Evolutionary conservation across 1,284 basidiomycete species (phyloP).

Genomic region (Fomitopsis palustris): DNA sequence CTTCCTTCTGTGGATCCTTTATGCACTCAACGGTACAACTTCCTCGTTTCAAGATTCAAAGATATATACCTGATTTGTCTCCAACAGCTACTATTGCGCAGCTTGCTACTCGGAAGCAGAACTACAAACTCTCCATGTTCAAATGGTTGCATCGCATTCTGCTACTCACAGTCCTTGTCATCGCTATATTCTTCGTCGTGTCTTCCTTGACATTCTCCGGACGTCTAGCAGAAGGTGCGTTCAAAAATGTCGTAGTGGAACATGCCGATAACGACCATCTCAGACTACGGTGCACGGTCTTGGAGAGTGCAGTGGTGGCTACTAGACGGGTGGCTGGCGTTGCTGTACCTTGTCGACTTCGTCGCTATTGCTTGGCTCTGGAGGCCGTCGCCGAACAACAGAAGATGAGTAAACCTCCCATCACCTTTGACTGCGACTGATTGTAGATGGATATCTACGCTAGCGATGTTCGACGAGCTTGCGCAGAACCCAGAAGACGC

Average conservation of each 20-base stretch:
- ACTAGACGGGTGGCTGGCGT: conserved; percentile 91
- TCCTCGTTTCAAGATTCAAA: background rate
- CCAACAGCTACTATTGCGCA: conserved; percentile 77
- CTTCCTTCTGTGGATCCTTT: conserved; percentile 95
- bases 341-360: conserved; percentile 85
- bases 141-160: conserved; percentile 84
- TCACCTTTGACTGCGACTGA: conserved; percentile 20
- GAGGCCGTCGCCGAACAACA: conserved; percentile 91
- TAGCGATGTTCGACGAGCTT: conserved; percentile 83
- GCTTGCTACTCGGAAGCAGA: conserved; percentile 81
- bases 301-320: conserved; percentile 96
- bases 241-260: background rate
- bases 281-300: conserved; percentile 91
- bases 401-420: conserved; percentile 59
- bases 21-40: conserved; percentile 74
- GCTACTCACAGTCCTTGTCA: conserved; percentile 79
- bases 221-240: conserved; percentile 78
- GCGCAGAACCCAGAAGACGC: conserved; percentile 91
- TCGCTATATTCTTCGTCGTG: conserved; percentile 89
- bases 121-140: conserved; percentile 87
- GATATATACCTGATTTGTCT: conserved; percentile 6
- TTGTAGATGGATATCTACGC: conserved; percentile 42
- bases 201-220: conserved; percentile 91
- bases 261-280: background rate
- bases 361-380: conserved; percentile 85